Base-by-base conservation (phyloP, 257 asterid species). In the Eustoma russellianum region DNA sequence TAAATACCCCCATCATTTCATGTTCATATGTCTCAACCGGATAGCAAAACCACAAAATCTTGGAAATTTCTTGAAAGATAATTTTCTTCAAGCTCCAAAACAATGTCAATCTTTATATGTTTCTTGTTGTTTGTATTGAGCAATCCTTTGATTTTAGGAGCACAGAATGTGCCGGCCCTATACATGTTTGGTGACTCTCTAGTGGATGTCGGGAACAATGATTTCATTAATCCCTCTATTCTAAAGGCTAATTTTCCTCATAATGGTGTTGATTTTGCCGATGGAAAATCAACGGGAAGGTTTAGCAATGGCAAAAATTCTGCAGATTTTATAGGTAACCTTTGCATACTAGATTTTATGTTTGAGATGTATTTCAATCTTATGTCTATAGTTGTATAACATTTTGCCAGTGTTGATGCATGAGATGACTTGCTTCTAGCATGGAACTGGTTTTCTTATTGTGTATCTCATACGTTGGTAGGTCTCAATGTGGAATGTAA, bases 141-240 rank as follows among this genome's bases (percentile, higher is more conserved):
- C 71, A 75, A 58, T 65, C 35, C 5, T 80, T 79, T 18, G 34
- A 13, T 4, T 46, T n/a, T 50, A 9, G 59, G 59, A 46, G 92
- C 77, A 33, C 75, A 80, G 55, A 62, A 44, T 9, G 17, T 16
- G 3, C 73, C 82, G 5, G 93, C 86, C 28, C 46, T 59, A 28
- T 87, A 84, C 6, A 79, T 84, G 34, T 74, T 87, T 46, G 96
- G 96, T 0, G 96, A 87, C 52, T 87, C 96, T 5, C 61, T 84
- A 0, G 81, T 74, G 13, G 96, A 87, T 18, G 96, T 82, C 6
- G 96, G 94, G 11, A 87, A 84, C 69, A 87, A 84, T 47, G 68
- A 84, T 44, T 30, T 81, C 64, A 61, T 84, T 34, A 13, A 70
- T 5, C 76, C 61, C 17, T 68, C 96, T 2, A 1, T 77, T 13